These are phyloP conservation scores for Aspergillus texensis DNA, from an alignment of 2,329 filamentous ascomycete genomes.

Conservation along the genomic window DNA sequence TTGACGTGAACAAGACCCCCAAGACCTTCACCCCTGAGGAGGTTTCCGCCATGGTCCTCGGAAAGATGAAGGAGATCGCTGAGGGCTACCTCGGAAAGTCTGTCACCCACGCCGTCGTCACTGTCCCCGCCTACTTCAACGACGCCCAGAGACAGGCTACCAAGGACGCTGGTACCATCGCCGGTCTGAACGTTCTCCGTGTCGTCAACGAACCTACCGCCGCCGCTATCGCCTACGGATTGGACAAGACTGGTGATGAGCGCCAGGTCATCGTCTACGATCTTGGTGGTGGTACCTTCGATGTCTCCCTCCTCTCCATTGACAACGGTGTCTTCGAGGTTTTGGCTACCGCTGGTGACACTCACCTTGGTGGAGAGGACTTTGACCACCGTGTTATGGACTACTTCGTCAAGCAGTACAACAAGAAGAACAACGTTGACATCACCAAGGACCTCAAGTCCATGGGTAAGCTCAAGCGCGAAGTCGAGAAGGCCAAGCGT, in stretches of 20 bases:
- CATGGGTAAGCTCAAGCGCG: conserved; percentile 99
- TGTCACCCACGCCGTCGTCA: conserved; percentile 73
- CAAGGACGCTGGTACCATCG: conserved; percentile 91
- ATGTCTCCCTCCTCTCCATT: conserved; percentile 90
- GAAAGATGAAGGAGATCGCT: conserved; percentile 69
- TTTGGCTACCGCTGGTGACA: conserved; percentile 91
- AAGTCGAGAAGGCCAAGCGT: conserved; percentile 99
- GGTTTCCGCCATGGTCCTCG: conserved; percentile 67
- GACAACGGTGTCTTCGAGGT: conserved; percentile 95
- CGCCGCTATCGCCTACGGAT: conserved; percentile 90
- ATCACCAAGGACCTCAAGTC: conserved; percentile 94
- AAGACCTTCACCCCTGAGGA: conserved; percentile 69
- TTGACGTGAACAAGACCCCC: conserved; percentile 60
- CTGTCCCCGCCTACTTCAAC: conserved; percentile 97
- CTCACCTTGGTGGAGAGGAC: conserved; percentile 96
- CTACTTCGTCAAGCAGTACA: conserved; percentile 95
- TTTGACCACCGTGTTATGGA: conserved; percentile 98
- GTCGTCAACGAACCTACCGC: conserved; percentile 97
- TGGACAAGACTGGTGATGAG: conserved; percentile 82
- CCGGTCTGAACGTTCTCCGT: conserved; percentile 91
- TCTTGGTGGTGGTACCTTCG: conserved; percentile 91
- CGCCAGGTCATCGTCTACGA: conserved; percentile 92
- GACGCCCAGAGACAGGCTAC: conserved; percentile 96
- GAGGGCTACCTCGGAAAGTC: conserved; percentile 64
- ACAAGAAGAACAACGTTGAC: conserved; percentile 95